These are phyloP conservation scores for Penicillium macrosclerotiorum DNA, from an alignment of 495 filamentous ascomycete species.

Conservation along the genomic window DNA sequence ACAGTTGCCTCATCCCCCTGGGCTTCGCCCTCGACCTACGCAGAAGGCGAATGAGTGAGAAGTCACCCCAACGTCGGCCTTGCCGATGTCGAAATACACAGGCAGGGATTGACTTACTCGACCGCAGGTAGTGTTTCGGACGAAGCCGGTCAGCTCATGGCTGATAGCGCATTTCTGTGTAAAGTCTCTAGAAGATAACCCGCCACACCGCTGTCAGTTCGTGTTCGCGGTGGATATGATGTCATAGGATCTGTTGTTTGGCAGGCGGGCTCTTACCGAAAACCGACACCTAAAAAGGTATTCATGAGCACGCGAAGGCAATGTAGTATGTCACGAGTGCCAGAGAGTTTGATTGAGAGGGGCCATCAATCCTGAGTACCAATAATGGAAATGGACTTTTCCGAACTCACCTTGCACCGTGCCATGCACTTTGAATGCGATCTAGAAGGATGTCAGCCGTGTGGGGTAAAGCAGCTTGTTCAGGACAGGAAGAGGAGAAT, in stretches of 20 bases:
- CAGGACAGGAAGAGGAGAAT: background rate
- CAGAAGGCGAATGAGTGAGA: too few relatives aligned
- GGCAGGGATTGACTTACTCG: slow-evolving; percentile 51
- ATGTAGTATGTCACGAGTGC: background rate
- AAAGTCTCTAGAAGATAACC: slow-evolving; percentile 54
- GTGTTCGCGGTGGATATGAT: slow-evolving; percentile 9
- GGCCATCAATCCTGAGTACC: too few relatives aligned
- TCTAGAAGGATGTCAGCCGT: slow-evolving; percentile 23
- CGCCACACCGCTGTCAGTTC: background rate
- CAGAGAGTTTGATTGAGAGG: background rate
- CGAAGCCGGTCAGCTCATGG: slow-evolving; percentile 72
- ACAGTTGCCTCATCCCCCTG: slow-evolving; percentile 68
- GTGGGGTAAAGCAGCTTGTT: background rate
- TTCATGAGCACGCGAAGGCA: slow-evolving; percentile 6
- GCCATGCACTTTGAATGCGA: slow-evolving; percentile 52
- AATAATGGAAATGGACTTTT: too few relatives aligned
- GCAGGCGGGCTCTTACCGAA: slow-evolving; percentile 50
- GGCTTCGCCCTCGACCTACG: slow-evolving; percentile 84
- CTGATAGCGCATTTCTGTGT: slow-evolving; percentile 64
- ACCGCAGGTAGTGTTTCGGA: slow-evolving; percentile 71
- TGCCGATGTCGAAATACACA: too few relatives aligned
- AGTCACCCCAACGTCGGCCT: too few relatives aligned
- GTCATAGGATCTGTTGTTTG: slow-evolving; percentile 13
- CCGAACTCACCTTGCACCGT: slow-evolving; percentile 57
- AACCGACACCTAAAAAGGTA: slow-evolving; percentile 62